Evolutionary conservation across 306 rosid species (phyloP).

Genomic region (Rubus parviflorus): DNA sequence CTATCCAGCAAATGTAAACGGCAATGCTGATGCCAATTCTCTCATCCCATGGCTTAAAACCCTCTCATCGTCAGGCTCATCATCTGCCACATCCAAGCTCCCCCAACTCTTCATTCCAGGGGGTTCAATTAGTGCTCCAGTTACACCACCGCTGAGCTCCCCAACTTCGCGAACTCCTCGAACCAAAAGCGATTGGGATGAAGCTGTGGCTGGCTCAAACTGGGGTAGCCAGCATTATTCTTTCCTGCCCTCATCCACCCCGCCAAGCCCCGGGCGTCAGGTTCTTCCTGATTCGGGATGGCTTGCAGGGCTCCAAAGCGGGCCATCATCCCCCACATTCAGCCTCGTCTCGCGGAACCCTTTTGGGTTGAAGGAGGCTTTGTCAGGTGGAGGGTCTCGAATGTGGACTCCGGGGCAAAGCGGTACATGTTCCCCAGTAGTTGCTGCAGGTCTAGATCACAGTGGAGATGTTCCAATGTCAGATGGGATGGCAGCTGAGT

Average conservation of each 20-base stretch:
- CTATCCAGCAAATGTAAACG: constrained; percentile 39
- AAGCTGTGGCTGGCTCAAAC: constrained; percentile 37
- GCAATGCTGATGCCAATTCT: constrained; percentile 52
- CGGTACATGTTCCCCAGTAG: constrained; percentile 59
- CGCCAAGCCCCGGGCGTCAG: constrained; percentile 56
- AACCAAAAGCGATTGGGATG: constrained; percentile 51
- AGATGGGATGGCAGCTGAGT: constrained; percentile 56
- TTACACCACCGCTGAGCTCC: constrained; percentile 64
- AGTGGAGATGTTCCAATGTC: constrained; percentile 55
- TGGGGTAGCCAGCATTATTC: constrained; percentile 48
- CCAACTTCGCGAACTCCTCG: constrained; percentile 58
- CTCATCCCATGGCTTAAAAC: constrained; percentile 68
- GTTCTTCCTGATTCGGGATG: constrained; percentile 51
- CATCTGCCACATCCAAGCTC: constrained; percentile 49
- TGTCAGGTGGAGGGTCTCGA: constrained; percentile 44
- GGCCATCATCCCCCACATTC: constrained; percentile 62
- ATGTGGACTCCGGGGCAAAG: constrained; percentile 68
- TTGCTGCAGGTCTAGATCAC: constrained; percentile 41
- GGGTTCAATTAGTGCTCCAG: constrained; percentile 66
- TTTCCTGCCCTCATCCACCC: constrained; percentile 56
- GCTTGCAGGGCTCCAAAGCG: constrained; percentile 51
- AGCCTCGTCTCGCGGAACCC: constrained; percentile 55
- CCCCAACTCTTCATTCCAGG: constrained; percentile 47
- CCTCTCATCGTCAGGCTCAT: constrained; percentile 54
- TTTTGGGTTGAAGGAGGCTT: constrained; percentile 45